These are phyloP conservation scores for Laguncularia racemosa DNA, from an alignment of 345 rosid genomes.

Conservation along the genomic window DNA sequence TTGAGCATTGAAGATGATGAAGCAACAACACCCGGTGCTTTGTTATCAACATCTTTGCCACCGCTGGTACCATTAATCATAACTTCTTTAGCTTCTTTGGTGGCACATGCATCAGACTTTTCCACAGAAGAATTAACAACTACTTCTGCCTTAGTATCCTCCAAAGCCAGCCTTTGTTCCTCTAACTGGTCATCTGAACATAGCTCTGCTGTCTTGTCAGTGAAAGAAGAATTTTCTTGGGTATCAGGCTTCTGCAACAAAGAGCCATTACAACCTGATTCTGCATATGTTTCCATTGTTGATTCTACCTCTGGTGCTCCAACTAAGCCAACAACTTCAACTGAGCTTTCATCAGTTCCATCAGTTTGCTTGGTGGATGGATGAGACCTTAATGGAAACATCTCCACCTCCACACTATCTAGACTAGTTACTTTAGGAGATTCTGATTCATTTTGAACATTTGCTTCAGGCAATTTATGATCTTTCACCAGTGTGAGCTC, in stretches of 20 bases:
- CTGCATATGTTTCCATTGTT: background rate
- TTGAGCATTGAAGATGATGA: slow-evolving; percentile 10
- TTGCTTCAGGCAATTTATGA: slow-evolving; percentile 11
- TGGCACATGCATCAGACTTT: slow-evolving; percentile 16
- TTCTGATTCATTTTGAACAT: slow-evolving; percentile 6
- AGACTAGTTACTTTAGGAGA: slow-evolving; percentile 7
- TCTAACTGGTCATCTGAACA: slow-evolving; percentile 6
- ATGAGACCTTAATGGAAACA: slow-evolving; percentile 10
- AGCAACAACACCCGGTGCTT: slow-evolving; percentile 11
- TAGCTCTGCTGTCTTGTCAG: slow-evolving; percentile 13
- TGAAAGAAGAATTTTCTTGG: slow-evolving; percentile 12
- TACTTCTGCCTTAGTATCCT: slow-evolving; percentile 9
- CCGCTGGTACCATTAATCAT: slow-evolving; percentile 7
- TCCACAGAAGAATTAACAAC: slow-evolving; percentile 14
- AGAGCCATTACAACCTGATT: background rate
- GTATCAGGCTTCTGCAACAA: slow-evolving; percentile 1
- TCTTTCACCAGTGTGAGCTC: slow-evolving; percentile 15
- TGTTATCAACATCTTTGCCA: slow-evolving; percentile 13
- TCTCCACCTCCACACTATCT: slow-evolving; percentile 13
- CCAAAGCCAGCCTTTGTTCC: slow-evolving; percentile 3
- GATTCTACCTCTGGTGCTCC: slow-evolving; percentile 4
- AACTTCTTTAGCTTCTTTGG: slow-evolving; percentile 7
- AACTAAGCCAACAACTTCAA: background rate
- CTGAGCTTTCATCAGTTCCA: background rate
- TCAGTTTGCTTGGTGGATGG: background rate